Evolutionary conservation across 208 protist species (phyloP).

Genomic region (Trypanosoma lewisi): DNA sequence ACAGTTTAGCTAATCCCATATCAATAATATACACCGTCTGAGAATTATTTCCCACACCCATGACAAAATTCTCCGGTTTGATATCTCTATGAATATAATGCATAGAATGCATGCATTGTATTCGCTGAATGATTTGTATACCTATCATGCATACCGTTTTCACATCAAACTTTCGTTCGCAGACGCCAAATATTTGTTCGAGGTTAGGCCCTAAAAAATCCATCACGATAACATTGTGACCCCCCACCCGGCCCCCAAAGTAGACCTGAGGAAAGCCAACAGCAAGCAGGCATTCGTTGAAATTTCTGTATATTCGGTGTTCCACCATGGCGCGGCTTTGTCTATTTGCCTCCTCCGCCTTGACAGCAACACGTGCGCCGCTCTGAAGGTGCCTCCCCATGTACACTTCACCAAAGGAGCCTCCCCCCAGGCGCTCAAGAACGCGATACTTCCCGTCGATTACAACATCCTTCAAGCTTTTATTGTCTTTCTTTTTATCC

Average conservation of each 20-base stretch:
- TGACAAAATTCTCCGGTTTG: slow-evolving; percentile 90
- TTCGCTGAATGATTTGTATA: slow-evolving; percentile 91
- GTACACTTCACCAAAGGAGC: slow-evolving; percentile 98
- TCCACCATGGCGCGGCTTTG: slow-evolving; percentile 65
- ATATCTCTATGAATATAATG: slow-evolving; percentile 86
- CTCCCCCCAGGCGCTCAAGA: slow-evolving; percentile 93
- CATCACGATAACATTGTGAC: slow-evolving; percentile 99
- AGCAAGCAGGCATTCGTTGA: slow-evolving; percentile 55
- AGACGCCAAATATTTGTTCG: slow-evolving; percentile 97
- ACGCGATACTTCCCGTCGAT: slow-evolving; percentile 93
- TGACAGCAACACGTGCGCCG: slow-evolving; percentile 69
- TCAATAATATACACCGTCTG: slow-evolving; percentile 85
- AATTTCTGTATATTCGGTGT: slow-evolving; percentile 66
- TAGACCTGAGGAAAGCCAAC: slow-evolving; percentile 95
- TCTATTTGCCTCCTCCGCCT: slow-evolving; percentile 72
- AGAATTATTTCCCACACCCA: slow-evolving; percentile 56
- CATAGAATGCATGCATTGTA: slow-evolving; percentile 94
- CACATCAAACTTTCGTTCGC: slow-evolving; percentile 78
- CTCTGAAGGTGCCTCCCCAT: slow-evolving; percentile 63
- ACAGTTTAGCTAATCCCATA: slow-evolving; percentile 76
- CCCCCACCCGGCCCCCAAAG: slow-evolving; percentile 95
- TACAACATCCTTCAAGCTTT: slow-evolving; percentile 41
- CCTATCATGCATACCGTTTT: slow-evolving; percentile 97
- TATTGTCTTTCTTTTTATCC: neutral
- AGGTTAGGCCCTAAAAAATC: slow-evolving; percentile 98